Evolutionary conservation across 1,139 yeast species (phyloP), one percentile per base, ranked within the genome.

Genomic region (Nematodospora anomalae): DNA sequence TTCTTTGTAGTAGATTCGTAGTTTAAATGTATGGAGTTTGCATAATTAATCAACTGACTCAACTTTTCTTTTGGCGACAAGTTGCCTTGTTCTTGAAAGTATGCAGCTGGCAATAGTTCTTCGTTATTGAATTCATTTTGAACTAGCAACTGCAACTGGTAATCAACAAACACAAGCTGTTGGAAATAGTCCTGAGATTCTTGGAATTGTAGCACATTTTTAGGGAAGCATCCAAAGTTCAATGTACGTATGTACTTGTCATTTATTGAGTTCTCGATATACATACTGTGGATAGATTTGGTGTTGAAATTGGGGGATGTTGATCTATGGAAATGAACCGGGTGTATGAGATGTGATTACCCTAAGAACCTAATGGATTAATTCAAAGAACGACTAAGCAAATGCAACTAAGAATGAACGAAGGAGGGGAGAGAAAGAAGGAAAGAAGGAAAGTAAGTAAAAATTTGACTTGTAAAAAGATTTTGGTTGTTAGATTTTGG

Each of bases 171-270:
- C 8, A 64, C 53, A 27, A 66, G 50, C 40, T 64, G 74, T 37
- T 63, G 62, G 44, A 70, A 57, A 36, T 58, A 61, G 28, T 58
- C 62, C 35, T 58, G 62, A 18, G 71, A 61, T 18, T 64, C 65
- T 44, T 64, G 66, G 41, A 57, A 66, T 24, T 52, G 53, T 32
- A 58, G 43, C 13, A 68, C 66, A 26, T 60, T 46, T 33, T 47
- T 52, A 7, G 76, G 76, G 39, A 67, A 71, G 36, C 68, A 55
- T 12, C 75, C 74, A 28, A 67, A 49, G 35, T 56, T 59, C 42
- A 71, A 55, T 2, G 67, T 58, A 33, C 47, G 47, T 33, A 55
- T 46, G 38, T 51, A 51, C 37, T 43, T 45, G 28, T 53, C 64
- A 41, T 58, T 49, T 16, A 50, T 45, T 12, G 60, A 49, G 24